These are phyloP conservation scores for Solanum aculeatissimum DNA, from an alignment of 305 asterid species.

Conservation along the genomic window DNA sequence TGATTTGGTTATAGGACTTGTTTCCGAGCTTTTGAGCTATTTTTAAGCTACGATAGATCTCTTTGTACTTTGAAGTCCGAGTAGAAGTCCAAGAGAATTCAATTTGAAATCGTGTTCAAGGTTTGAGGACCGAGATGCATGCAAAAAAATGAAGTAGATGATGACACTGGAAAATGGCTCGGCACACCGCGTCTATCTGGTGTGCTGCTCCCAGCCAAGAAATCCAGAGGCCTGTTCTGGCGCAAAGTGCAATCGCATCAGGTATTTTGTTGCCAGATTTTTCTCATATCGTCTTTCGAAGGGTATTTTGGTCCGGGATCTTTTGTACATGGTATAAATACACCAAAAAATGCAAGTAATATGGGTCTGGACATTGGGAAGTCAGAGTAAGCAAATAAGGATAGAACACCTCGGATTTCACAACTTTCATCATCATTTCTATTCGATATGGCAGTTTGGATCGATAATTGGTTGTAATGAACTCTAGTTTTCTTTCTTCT, in stretches of 20 bases:
- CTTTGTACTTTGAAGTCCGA: not conserved
- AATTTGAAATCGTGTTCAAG: not conserved
- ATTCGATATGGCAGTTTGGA: not conserved
- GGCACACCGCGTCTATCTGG: not conserved
- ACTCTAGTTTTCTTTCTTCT: not conserved
- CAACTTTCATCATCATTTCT: not conserved
- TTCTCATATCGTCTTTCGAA: not conserved
- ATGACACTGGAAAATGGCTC: not conserved
- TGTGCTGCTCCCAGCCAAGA: not conserved
- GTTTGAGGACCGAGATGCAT: not conserved
- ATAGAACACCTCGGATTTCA: not conserved
- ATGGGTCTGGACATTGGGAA: not conserved
- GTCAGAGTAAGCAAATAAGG: not conserved
- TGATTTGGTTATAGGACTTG: not conserved
- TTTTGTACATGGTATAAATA: not conserved
- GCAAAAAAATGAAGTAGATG: not conserved
- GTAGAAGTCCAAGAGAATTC: not conserved
- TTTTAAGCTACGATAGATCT: not conserved
- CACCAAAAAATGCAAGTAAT: not conserved
- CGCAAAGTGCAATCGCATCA: not conserved
- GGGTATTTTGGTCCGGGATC: not conserved
- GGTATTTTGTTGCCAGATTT: not conserved
- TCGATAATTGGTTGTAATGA: not conserved
- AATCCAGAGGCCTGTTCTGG: not conserved
- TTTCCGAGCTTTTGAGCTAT: not conserved